These are phyloP conservation scores for Davidsoniella virescens DNA, from an alignment of 2,329 filamentous ascomycete species.

Conservation along the genomic window DNA sequence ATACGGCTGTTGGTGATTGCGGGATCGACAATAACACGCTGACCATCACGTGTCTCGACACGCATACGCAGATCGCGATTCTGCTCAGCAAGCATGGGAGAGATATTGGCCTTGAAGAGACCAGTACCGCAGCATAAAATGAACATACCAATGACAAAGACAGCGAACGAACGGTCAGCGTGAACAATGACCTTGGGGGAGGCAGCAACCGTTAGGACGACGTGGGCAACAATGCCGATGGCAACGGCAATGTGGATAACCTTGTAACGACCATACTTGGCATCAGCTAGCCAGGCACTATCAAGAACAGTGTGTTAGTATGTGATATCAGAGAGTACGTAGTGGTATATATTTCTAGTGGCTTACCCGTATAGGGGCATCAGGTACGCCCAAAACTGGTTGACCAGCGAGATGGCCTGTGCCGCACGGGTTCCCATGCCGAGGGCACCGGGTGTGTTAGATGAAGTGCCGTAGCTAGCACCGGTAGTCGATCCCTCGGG, in stretches of 20 bases:
- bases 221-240: constrained; percentile 49
- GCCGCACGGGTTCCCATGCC: constrained; percentile 41
- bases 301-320: background rate
- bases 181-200: constrained; percentile 45
- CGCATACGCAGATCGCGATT: constrained; percentile 42
- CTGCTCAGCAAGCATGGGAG: constrained; percentile 55
- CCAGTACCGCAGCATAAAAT: constrained; percentile 48
- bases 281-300: constrained; percentile 45
- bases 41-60: constrained; percentile 39
- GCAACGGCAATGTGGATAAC: constrained; percentile 54
- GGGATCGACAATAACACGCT: constrained; percentile 56
- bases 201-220: constrained; percentile 48
- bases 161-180: constrained; percentile 40
- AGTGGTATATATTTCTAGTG: constrained; percentile 15
- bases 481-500: constrained; percentile 39
- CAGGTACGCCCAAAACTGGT: constrained; percentile 45
- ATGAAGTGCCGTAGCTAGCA: constrained; percentile 21
- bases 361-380: constrained; percentile 39
- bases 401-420: constrained; percentile 33
- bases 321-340: background rate
- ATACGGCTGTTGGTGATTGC: constrained; percentile 51
- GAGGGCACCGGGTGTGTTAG: constrained; percentile 33
- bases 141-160: constrained; percentile 50
- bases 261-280: constrained; percentile 55
- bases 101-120: constrained; percentile 70